Base-by-base conservation (phyloP, 78 protist genomes). In the Trichosphaerium sp. region DNA sequence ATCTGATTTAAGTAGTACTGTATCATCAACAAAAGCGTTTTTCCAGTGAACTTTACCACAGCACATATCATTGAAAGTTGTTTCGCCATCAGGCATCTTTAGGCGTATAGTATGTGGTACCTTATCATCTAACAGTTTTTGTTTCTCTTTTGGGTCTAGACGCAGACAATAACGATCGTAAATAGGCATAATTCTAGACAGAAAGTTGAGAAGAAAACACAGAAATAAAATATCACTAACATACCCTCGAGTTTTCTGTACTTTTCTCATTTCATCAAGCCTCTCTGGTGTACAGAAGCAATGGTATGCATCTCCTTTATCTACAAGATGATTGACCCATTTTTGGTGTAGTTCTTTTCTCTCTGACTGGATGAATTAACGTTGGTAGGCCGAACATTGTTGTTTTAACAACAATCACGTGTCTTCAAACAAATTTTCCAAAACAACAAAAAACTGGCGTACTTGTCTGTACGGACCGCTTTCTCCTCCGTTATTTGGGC, bases 1-100 rank as follows among this genome's bases (percentile, higher is more conserved):
- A 54, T 88, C 94, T 1, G 78, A 56, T 52, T 88, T 83, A 64
- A 88, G 23, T 21, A 88, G 65, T 8, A 88, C 56, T 58, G 81
- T 84, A 51, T 88, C 93, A 52, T 83, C 93, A 4, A 83, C 43
- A 7, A 21, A 34, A 29, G 47, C 59, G 61, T 80, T 70, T 21
- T 21, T 25, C 40, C 75, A 56, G 48, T 40, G n/a, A 29, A 86
- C 75, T 1, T n/a, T 25, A 8, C 92, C 86, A 23, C 64, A 65
- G 1, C 72, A 83, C 3, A 62, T 3, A 56, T 80, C 92, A 1
- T 57, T 31, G 34, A 85, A 52, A 4, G 42, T 58, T 0, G 87
- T 75, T 26, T 18, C 48, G 4, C 65, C 74, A 2, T 14, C 4
- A 3, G 76, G 79, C 5, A 68, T 64, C 69, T 71, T 66, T 37